Conservation (phyloP, 2,329 filamentous ascomycete genomes). For the Albifimbria verrucaria region DNA sequence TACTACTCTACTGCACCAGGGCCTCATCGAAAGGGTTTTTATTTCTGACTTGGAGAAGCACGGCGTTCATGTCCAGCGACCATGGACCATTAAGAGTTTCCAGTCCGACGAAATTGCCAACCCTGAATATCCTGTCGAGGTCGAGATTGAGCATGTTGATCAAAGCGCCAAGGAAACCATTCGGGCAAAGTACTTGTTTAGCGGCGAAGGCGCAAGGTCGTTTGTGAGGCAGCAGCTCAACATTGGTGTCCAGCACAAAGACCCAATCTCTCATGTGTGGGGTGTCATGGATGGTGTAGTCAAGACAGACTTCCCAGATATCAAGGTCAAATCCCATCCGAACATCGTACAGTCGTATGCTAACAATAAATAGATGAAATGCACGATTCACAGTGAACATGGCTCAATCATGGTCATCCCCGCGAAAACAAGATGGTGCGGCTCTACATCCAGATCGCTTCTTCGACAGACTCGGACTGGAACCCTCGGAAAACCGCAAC, state of each 20-base stretch:
- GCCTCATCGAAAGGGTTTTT: slow-evolving; percentile 67
- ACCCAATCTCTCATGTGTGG: slow-evolving; percentile 70
- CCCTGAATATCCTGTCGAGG: slow-evolving; percentile 73
- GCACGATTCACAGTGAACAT: slow-evolving; percentile 69
- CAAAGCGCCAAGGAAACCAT: slow-evolving; percentile 66
- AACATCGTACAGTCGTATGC: neutral
- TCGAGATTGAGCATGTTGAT: slow-evolving; percentile 73
- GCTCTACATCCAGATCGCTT: slow-evolving; percentile 66
- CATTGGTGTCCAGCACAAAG: slow-evolving; percentile 69
- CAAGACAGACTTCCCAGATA: slow-evolving; percentile 72
- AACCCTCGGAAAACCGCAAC: slow-evolving; percentile 62
- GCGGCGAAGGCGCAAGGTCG: slow-evolving; percentile 68
- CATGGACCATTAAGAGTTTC: slow-evolving; percentile 63
- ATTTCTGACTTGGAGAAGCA: slow-evolving; percentile 63
- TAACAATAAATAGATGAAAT: slow-evolving; percentile 63
- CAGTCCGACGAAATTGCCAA: slow-evolving; percentile 53
- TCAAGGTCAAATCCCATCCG: slow-evolving; percentile 50
- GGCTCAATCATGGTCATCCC: slow-evolving; percentile 81
- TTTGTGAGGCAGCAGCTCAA: slow-evolving; percentile 61
- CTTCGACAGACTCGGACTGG: slow-evolving; percentile 59
- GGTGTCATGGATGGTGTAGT: slow-evolving; percentile 74
- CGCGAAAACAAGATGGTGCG: slow-evolving; percentile 65
- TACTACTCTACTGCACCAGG: slow-evolving; percentile 69
- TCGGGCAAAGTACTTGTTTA: slow-evolving; percentile 67
- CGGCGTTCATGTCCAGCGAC: slow-evolving; percentile 57